A percentile compares a stretch with the other conserved stretches of the same genome.
phyloP scores from a whole-genome alignment of 352 stramenopile species.

The Phytophthora cajani region DNA sequence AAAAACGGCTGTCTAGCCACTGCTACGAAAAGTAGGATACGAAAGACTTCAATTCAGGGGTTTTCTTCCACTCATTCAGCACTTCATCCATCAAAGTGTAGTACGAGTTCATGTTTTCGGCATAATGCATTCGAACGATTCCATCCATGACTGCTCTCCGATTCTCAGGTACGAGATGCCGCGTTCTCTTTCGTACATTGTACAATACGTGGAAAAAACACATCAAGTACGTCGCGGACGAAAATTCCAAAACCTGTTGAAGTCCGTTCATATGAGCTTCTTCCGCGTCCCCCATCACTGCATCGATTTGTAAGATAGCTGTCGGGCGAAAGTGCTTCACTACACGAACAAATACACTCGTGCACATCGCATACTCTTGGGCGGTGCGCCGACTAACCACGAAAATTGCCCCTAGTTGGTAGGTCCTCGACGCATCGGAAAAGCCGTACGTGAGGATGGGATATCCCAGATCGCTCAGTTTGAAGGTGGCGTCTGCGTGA shows the following conservation, averaged over 20 bases:
- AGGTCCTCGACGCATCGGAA: not conserved
- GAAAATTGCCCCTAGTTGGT: not conserved
- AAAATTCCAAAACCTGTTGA: constrained; percentile 1
- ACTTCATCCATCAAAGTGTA: not conserved
- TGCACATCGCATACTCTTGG: constrained; percentile 9
- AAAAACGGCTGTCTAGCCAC: constrained; percentile 1
- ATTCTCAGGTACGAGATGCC: not conserved
- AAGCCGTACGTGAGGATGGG: constrained; percentile 6
- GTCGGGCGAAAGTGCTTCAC: not conserved
- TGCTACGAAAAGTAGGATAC: constrained; percentile 2
- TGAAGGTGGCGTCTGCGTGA: constrained; percentile 3
- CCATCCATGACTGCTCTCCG: not conserved
- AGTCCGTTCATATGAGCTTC: constrained; percentile 2
- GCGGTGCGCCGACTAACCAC: not conserved
- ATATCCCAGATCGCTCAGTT: constrained; percentile 10
- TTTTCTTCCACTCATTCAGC: not conserved
- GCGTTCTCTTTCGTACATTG: constrained; percentile 9
- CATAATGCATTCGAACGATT: not conserved
- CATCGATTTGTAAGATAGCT: not conserved
- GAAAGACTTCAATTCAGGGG: not conserved
- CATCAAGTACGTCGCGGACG: not conserved
- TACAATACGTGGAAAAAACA: constrained; percentile 10
- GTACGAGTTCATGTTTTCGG: not conserved
- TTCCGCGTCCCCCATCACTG: not conserved
- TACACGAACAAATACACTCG: not conserved